phyloP scores from a whole-genome alignment of 768 basidiomycete species.

The Cubamyces sp. region DNA sequence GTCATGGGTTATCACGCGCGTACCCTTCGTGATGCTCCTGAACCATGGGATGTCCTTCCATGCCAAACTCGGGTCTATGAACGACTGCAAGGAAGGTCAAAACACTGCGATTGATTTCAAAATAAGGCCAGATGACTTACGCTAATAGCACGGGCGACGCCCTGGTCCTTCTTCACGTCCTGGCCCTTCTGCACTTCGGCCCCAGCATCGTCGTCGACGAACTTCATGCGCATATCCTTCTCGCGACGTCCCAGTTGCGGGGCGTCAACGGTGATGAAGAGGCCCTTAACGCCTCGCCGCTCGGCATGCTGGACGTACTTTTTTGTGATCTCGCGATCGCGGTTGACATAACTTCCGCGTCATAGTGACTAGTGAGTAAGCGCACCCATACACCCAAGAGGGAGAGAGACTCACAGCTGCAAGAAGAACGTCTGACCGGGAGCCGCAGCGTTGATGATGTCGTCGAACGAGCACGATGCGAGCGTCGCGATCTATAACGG shows the following conservation, averaged over 20 bases:
- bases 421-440: constrained; percentile 84
- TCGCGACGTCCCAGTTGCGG: constrained; percentile 94
- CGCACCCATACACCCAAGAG: background rate
- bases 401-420: constrained; percentile 60
- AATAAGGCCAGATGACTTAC: constrained; percentile 47
- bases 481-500: constrained; percentile 83
- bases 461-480: constrained; percentile 96
- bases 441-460: constrained; percentile 82
- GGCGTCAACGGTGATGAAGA: constrained; percentile 98
- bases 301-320: constrained; percentile 90
- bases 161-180: constrained; percentile 46
- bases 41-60: constrained; percentile 85
- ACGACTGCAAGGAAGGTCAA: constrained; percentile 59
- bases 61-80: constrained; percentile 89
- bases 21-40: constrained; percentile 60
- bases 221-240: constrained; percentile 56
- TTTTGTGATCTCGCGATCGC: constrained; percentile 82
- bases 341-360: constrained; percentile 79
- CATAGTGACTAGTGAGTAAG: background rate
- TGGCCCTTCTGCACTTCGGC: constrained; percentile 52
- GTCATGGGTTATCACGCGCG: background rate
- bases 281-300: constrained; percentile 83
- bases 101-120: constrained; percentile 34
- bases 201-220: constrained; percentile 59
- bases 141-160: constrained; percentile 92